A percentile compares a stretch with the other conserved stretches of the same genome.
Conservation (phyloP, 139 green algal species). For the Chlamydomonas incerta region DNA sequence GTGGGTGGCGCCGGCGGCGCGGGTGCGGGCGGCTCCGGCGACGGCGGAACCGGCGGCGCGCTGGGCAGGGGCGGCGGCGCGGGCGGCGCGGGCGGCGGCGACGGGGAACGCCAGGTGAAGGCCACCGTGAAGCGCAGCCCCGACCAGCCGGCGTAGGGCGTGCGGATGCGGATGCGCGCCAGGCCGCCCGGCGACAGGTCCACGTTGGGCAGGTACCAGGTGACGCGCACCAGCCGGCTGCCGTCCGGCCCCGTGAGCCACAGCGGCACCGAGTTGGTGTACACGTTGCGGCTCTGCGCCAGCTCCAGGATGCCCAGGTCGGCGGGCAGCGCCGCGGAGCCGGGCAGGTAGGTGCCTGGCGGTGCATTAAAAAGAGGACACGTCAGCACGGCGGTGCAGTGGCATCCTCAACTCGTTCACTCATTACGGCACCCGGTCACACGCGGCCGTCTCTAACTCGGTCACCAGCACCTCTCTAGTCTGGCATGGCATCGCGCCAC, state of each 20-base stretch:
- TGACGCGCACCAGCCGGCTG: conserved; percentile 10
- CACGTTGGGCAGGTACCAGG: conserved; percentile 22
- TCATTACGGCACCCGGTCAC: no score
- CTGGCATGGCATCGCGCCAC: no score
- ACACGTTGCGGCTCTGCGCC: not conserved
- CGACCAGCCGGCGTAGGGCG: not conserved
- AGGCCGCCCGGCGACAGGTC: not conserved
- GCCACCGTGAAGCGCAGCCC: not conserved
- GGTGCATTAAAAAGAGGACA: no score
- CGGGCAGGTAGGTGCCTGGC: conserved; percentile 1
- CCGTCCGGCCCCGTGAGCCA: not conserved
- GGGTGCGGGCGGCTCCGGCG: not conserved
- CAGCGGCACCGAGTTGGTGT: conserved; percentile 8
- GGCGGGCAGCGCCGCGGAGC: not conserved
- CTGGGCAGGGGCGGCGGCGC: not conserved
- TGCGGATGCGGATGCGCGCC: not conserved
- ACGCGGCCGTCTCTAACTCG: no score
- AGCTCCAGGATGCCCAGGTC: conserved; percentile 3
- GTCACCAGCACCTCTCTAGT: no score
- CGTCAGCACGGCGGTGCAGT: no score
- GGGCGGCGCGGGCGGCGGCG: not conserved
- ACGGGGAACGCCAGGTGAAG: not conserved
- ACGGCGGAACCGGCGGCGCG: not conserved
- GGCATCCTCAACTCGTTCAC: no score
- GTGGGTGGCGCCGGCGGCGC: not conserved